A percentile compares a stretch with the other conserved stretches of the same genome.
Evolutionary conservation across 495 filamentous ascomycete species (phyloP).

Genomic region (Trichoderma gamsii): DNA sequence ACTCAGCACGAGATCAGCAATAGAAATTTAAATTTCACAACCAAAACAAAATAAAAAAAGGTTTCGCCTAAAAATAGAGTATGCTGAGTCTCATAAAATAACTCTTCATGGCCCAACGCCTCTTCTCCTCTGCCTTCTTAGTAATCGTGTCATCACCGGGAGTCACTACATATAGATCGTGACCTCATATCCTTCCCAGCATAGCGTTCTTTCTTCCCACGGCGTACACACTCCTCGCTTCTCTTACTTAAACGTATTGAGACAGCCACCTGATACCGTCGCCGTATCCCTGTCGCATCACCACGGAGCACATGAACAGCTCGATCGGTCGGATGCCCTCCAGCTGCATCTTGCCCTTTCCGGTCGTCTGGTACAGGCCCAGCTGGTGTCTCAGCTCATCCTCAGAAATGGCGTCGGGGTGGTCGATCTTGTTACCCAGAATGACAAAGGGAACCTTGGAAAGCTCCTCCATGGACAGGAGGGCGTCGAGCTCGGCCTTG

Average conservation of each 20-base stretch:
- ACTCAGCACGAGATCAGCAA: neutral
- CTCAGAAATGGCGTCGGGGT: slow-evolving; percentile 89
- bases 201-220: neutral
- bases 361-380: slow-evolving; percentile 92
- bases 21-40: neutral
- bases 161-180: neutral
- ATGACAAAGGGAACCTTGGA: slow-evolving; percentile 90
- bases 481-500: slow-evolving; percentile 92
- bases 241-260: slow-evolving; percentile 57
- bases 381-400: slow-evolving; percentile 86
- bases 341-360: slow-evolving; percentile 93
- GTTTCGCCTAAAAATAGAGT: slow-evolving; percentile 11
- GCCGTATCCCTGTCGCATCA: slow-evolving; percentile 91
- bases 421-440: slow-evolving; percentile 98
- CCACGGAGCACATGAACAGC: slow-evolving; percentile 98
- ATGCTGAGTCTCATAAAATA: slow-evolving; percentile 12
- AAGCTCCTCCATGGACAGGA: slow-evolving; percentile 88
- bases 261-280: slow-evolving; percentile 76
- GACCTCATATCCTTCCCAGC: neutral
- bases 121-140: neutral
- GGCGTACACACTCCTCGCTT: neutral
- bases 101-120: slow-evolving; percentile 8
- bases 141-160: neutral
- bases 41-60: neutral
- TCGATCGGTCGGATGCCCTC: slow-evolving; percentile 95